Conservation (phyloP, 2,329 filamentous ascomycete genomes). For the Didymellaceae sp. region DNA sequence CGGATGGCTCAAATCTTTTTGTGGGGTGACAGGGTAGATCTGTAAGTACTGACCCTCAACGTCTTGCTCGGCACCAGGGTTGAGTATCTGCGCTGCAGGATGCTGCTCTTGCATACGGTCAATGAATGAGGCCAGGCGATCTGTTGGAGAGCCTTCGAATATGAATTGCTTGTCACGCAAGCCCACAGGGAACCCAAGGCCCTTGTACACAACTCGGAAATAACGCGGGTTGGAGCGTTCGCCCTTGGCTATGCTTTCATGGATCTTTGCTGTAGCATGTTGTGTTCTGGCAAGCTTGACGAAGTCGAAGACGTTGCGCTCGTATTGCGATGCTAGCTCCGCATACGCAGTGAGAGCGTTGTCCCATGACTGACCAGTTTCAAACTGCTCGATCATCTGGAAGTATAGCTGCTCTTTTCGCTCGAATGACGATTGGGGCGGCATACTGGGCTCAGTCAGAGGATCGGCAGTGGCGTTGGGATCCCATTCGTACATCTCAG, state of each 20-base stretch:
- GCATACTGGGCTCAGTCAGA: slow-evolving; percentile 76
- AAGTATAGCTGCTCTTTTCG: slow-evolving; percentile 93
- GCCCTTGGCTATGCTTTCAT: slow-evolving; percentile 85
- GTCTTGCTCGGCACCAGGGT: slow-evolving; percentile 72
- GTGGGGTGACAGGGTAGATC: slow-evolving; percentile 78
- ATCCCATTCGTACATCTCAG: slow-evolving; percentile 93
- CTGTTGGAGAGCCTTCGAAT: slow-evolving; percentile 80
- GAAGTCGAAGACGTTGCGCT: slow-evolving; percentile 88
- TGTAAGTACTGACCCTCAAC: slow-evolving; percentile 91
- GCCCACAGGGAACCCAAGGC: slow-evolving; percentile 81
- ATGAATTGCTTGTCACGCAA: slow-evolving; percentile 91
- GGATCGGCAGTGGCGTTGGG: slow-evolving; percentile 69
- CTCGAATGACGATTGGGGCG: slow-evolving; percentile 85
- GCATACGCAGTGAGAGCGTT: slow-evolving; percentile 86
- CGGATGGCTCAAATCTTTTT: slow-evolving; percentile 81
- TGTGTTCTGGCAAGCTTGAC: slow-evolving; percentile 88
- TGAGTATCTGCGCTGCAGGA: slow-evolving; percentile 81
- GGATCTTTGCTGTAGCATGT: slow-evolving; percentile 88
- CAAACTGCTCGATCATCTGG: slow-evolving; percentile 91
- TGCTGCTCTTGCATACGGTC: slow-evolving; percentile 93
- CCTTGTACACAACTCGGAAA: slow-evolving; percentile 89
- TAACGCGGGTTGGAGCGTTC: slow-evolving; percentile 81
- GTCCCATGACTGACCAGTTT: slow-evolving; percentile 93
- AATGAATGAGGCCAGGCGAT: slow-evolving; percentile 81
- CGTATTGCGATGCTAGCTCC: slow-evolving; percentile 90